These are phyloP conservation scores for Fusarium solani-melongenae DNA, from an alignment of 2,329 filamentous ascomycete genomes.

Conservation along the genomic window DNA sequence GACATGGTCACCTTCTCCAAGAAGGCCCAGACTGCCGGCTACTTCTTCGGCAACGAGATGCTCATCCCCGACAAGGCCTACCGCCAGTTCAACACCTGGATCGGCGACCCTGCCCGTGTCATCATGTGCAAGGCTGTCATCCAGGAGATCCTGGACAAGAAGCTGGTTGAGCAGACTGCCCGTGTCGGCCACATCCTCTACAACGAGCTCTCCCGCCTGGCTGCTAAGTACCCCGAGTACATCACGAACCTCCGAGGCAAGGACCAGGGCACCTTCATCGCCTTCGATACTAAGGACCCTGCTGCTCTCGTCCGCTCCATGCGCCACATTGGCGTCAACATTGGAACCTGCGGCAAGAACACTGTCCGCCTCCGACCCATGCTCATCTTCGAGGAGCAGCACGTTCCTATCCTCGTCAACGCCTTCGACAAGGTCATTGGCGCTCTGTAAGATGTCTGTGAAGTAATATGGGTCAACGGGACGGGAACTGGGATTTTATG, in stretches of 20 bases:
- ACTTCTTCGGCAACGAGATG: constrained; percentile 81
- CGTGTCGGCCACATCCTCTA: constrained; percentile 77
- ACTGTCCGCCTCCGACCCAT: constrained; percentile 82
- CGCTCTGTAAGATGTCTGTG: constrained; percentile 37
- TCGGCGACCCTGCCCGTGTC: constrained; percentile 82
- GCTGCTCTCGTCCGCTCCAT: constrained; percentile 77
- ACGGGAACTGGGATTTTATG: constrained; percentile 23
- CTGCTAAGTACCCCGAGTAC: constrained; percentile 73
- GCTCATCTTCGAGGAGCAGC: constrained; percentile 82
- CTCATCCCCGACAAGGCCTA: constrained; percentile 84
- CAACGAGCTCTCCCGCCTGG: constrained; percentile 70
- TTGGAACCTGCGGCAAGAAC: constrained; percentile 77
- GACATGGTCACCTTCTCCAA: constrained; percentile 92
- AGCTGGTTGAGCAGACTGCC: constrained; percentile 74
- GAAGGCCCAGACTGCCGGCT: constrained; percentile 87
- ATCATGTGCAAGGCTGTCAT: constrained; percentile 83
- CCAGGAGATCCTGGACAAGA: constrained; percentile 75
- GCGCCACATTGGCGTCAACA: constrained; percentile 79
- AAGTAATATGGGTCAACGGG: constrained; percentile 6
- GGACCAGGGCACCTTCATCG: constrained; percentile 82
- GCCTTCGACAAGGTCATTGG: constrained; percentile 46
- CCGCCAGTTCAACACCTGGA: constrained; percentile 90
- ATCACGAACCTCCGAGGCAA: constrained; percentile 81
- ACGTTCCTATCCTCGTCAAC: constrained; percentile 55
- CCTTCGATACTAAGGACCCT: constrained; percentile 78